A percentile compares a stretch with the other conserved stretches of the same genome.
Conservation (phyloP, 345 rosid genomes). For the Limnanthes douglasii region DNA sequence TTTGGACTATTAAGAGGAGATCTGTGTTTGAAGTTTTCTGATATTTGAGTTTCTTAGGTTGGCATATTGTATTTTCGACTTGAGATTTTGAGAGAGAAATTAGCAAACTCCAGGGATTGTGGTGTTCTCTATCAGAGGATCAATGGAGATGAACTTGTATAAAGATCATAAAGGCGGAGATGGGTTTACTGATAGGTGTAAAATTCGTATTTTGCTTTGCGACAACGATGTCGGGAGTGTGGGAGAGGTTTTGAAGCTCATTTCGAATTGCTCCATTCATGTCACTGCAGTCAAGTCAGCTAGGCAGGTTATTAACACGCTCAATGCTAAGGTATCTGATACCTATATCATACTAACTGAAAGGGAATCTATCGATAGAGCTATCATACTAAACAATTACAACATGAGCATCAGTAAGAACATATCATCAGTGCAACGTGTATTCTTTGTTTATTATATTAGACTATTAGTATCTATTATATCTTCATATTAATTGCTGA, state of each 20-base stretch:
- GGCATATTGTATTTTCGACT: slow-evolving; percentile 3
- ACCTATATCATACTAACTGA: slow-evolving; percentile 91
- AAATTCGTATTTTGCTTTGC: slow-evolving; percentile 91
- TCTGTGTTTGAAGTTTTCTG: slow-evolving; percentile 25
- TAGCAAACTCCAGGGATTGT: slow-evolving; percentile 3
- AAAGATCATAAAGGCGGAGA: slow-evolving; percentile 48
- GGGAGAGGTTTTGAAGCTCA: slow-evolving; percentile 64
- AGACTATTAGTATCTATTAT: too few relatives aligned
- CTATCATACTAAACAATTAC: too few relatives aligned
- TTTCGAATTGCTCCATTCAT: slow-evolving; percentile 79
- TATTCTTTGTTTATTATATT: too few relatives aligned
- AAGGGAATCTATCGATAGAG: too few relatives aligned
- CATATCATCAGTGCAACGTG: too few relatives aligned
- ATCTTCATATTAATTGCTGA: too few relatives aligned
- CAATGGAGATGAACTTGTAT: slow-evolving; percentile 40
- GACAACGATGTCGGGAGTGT: slow-evolving; percentile 67
- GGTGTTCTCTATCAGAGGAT: neutral
- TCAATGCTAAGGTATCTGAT: slow-evolving; percentile 91
- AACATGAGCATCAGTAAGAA: too few relatives aligned
- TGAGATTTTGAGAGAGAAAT: slow-evolving; percentile 1
- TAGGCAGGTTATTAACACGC: slow-evolving; percentile 89
- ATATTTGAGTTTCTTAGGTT: slow-evolving; percentile 8
- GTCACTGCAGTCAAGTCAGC: slow-evolving; percentile 86
- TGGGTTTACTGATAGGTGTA: slow-evolving; percentile 87
- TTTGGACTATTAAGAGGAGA: slow-evolving; percentile 8